Evolutionary conservation across 768 basidiomycete species (phyloP), one percentile per base, ranked within the genome.

Genomic region (Scleroderma bovista): DNA sequence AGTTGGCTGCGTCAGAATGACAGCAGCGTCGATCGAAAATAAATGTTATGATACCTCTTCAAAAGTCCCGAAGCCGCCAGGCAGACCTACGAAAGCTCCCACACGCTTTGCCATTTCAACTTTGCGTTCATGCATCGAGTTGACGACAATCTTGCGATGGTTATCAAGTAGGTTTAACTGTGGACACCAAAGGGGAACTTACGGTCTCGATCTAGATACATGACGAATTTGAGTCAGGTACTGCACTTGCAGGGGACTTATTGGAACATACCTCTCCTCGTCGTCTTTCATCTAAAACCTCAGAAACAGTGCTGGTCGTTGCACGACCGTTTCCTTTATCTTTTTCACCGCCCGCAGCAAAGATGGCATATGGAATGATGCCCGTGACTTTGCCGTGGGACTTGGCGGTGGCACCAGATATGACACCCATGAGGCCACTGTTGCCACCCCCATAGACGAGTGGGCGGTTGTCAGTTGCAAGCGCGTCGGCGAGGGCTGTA

Each of bases 1-100:
- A 20, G 12, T 39, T 42, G 26, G 41, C 39, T 3, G 37, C 26
- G 51, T 59, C 34, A 56, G 36, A 7, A 33, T 19, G 51, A 47
- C 8, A 17, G 13, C 22, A 3, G n/a, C 12, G 6, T 9, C n/a
- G 19, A 48, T 64, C 52, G 26, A 85, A 17, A 29, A 10, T 23
- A 31, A 53, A 34, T 7, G 7, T 31, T 16, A 16, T 29, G 11
- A 4, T 51, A 67, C 88, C 78, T 97, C 95, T 69, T 99, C 96
- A 55, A 92, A 90, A 0, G 94, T 97, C 10, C 95, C 95, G 61
- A 83, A 96, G 0, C 95, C 95, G 17, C 95, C 95, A 1, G 95
- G 94, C 17, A 99, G 72, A 11, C 84, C 90, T 42, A 97, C 71
- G 59, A 99, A 99, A 0, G 83, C 93, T 16, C 78, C 75, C 0